Conservation (phyloP, 164 flowering plant genomes). For the Euptelea pleiosperma region DNA sequence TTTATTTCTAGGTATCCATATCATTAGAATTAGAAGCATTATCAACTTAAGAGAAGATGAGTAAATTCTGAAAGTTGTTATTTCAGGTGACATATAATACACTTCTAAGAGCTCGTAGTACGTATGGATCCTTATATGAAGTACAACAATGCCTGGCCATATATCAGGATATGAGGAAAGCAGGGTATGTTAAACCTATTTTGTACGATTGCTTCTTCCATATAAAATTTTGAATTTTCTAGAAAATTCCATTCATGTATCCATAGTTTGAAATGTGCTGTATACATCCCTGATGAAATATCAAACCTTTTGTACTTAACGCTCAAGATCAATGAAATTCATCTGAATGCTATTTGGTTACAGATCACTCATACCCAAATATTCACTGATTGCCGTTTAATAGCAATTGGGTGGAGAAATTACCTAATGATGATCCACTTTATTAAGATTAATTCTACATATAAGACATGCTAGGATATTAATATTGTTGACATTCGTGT, state of each 20-base stretch:
- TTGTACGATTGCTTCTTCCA: not conserved
- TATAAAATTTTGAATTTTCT: not conserved
- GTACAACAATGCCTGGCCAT: conserved; percentile 81
- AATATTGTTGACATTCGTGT: no score
- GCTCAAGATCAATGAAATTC: not conserved
- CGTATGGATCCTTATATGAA: conserved; percentile 73
- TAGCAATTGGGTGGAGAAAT: not conserved
- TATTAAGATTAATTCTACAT: not conserved
- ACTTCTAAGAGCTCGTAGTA: conserved; percentile 70
- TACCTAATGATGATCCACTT: not conserved
- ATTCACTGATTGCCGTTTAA: not conserved
- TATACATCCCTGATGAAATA: not conserved
- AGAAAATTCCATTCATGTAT: no score
- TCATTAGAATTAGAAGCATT: conserved; percentile 2
- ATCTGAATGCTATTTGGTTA: no score
- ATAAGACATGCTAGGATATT: not conserved
- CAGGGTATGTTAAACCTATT: conserved; percentile 54
- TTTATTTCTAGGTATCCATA: not conserved
- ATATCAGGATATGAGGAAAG: conserved; percentile 85
- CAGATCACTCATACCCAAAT: not conserved
- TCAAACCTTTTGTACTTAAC: not conserved
- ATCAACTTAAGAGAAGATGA: not conserved
- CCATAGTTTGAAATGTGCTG: not conserved
- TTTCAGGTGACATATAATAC: conserved; percentile 92
- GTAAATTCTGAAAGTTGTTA: conserved; percentile 3